A percentile compares a stretch with the other conserved stretches of the same genome.
These are phyloP conservation scores for Aspergillus sclerotiicarbonarius DNA, from an alignment of 495 filamentous ascomycete species.

Conservation along the genomic window DNA sequence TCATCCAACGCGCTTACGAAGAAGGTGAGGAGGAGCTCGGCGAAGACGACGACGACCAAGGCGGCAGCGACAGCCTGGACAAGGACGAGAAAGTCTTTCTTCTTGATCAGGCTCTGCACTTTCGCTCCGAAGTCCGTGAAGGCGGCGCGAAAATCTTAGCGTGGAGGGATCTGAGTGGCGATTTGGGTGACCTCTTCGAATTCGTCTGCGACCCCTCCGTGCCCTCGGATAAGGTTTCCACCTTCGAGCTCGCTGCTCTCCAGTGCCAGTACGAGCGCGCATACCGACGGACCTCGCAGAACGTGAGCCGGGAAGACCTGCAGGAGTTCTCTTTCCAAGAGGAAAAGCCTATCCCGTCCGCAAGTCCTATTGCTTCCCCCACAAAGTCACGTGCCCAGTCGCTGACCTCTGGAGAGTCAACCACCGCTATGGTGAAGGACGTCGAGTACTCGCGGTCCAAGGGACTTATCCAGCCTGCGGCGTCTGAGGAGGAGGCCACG, in stretches of 20 bases:
- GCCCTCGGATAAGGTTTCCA: constrained; percentile 64
- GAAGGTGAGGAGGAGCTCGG: constrained; percentile 92
- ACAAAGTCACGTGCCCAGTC: constrained; percentile 40
- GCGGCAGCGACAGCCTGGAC: constrained; percentile 63
- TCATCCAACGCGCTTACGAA: constrained; percentile 93
- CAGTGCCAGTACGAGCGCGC: constrained; percentile 98
- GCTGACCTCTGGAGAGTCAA: constrained; percentile 33
- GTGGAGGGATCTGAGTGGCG: constrained; percentile 93
- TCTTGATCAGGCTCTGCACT: constrained; percentile 86
- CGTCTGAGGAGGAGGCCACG: constrained; percentile 27
- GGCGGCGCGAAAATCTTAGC: constrained; percentile 79
- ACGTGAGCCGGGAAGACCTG: constrained; percentile 79
- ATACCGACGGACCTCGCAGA: constrained; percentile 71
- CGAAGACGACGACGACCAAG: constrained; percentile 82
- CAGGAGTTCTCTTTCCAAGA: constrained; percentile 76
- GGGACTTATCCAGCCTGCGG: constrained; percentile 35
- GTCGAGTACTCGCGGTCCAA: constrained; percentile 45
- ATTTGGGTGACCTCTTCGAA: constrained; percentile 90
- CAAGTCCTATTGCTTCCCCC: constrained; percentile 73
- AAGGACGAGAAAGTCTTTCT: constrained; percentile 97
- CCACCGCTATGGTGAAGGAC: constrained; percentile 45
- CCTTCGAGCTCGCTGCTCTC: constrained; percentile 79
- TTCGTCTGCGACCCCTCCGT: constrained; percentile 85
- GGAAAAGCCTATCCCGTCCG: constrained; percentile 76
- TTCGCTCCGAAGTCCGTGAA: constrained; percentile 77